A percentile compares a stretch with the other conserved stretches of the same genome.
These are phyloP conservation scores for Schwanniomyces sp. DNA, from an alignment of 805 yeast genomes.

Conservation along the genomic window DNA sequence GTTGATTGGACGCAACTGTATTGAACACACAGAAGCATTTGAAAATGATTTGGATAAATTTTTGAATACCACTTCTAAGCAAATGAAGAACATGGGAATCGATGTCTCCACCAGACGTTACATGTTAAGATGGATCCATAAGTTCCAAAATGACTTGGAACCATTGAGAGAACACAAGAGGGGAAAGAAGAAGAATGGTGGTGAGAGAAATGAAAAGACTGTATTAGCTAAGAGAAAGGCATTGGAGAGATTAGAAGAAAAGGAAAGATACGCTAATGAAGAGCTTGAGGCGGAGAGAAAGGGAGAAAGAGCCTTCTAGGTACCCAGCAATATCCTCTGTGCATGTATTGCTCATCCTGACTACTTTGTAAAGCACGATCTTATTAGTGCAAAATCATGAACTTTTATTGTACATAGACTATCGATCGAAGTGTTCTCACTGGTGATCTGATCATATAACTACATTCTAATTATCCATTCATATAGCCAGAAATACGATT, in stretches of 20 bases:
- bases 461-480: not conserved
- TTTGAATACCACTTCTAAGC: constrained; percentile 52
- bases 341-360: not conserved
- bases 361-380: not conserved
- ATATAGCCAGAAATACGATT: not conserved
- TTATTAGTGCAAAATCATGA: not conserved
- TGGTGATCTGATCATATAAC: not conserved
- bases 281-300: constrained; percentile 41
- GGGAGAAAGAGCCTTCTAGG: constrained; percentile 42
- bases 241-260: constrained; percentile 54
- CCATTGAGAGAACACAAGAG: constrained; percentile 55
- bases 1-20: constrained; percentile 75
- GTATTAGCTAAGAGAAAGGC: constrained; percentile 59
- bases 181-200: constrained; percentile 80
- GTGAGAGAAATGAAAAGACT: constrained; percentile 73
- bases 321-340: not conserved
- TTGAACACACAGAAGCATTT: constrained; percentile 66
- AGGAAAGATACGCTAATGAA: constrained; percentile 37
- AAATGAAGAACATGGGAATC: constrained; percentile 74
- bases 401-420: constrained; percentile 1
- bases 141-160: constrained; percentile 55
- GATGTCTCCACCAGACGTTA: constrained; percentile 72
- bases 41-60: constrained; percentile 61
- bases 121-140: constrained; percentile 71
- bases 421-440: not conserved